Conservation (phyloP, 129 eudicot species). For the Lonicera japonica region DNA sequence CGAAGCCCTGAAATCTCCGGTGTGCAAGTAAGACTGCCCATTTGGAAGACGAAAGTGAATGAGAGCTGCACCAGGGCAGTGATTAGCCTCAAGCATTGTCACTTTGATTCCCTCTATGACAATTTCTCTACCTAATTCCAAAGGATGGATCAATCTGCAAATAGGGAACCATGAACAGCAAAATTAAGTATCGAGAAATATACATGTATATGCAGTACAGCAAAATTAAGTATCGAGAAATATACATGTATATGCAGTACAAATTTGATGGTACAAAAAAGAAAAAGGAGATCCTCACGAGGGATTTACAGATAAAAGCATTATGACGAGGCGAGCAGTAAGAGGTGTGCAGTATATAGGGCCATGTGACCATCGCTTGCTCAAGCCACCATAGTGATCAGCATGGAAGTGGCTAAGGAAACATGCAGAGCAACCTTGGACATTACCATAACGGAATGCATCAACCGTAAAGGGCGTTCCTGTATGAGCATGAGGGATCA, state of each 20-base stretch:
- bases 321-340: constrained; percentile 31
- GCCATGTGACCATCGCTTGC: constrained; percentile 42
- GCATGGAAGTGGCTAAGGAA: constrained; percentile 45
- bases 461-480: constrained; percentile 44
- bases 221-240: not conserved
- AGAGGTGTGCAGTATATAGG: constrained; percentile 39
- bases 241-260: not conserved
- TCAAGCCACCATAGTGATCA: constrained; percentile 47
- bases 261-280: too few species aligned
- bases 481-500: constrained; percentile 6
- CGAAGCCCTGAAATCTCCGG: constrained; percentile 49
- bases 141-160: constrained; percentile 26
- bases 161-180: not conserved
- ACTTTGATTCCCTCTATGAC: constrained; percentile 31
- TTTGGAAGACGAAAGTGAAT: constrained; percentile 34
- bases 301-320: constrained; percentile 31
- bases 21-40: constrained; percentile 34
- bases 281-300: constrained; percentile 18
- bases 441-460: constrained; percentile 37
- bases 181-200: not conserved
- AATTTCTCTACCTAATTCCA: constrained; percentile 32
- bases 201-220: not conserved
- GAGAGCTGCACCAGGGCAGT: constrained; percentile 50
- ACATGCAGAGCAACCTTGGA: constrained; percentile 28
- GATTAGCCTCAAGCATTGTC: constrained; percentile 47